Evolutionary conservation across 1,139 yeast genomes (phyloP).

Genomic region (Yamadazyma membranifaciens): DNA sequence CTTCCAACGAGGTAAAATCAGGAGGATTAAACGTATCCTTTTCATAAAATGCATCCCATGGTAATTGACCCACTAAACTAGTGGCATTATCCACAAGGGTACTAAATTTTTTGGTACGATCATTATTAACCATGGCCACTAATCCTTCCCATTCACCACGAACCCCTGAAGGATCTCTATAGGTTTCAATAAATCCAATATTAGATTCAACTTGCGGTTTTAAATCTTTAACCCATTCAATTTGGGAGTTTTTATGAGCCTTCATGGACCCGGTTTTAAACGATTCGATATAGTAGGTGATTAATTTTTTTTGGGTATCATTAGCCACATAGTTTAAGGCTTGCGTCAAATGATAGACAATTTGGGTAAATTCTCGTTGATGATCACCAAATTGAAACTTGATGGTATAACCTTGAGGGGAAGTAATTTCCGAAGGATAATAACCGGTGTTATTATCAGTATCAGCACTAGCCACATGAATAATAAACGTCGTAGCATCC

Average conservation of each 20-base stretch:
- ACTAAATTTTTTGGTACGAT: constrained; percentile 77
- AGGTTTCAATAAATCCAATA: constrained; percentile 88
- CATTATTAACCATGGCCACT: constrained; percentile 89
- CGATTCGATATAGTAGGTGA: constrained; percentile 63
- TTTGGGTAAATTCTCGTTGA: constrained; percentile 55
- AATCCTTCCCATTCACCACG: constrained; percentile 94
- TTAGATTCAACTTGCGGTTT: constrained; percentile 84
- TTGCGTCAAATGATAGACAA: constrained; percentile 52
- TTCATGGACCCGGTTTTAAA: constrained; percentile 82
- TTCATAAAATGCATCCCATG: constrained; percentile 76
- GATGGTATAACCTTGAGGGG: constrained; percentile 30
- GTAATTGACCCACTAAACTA: constrained; percentile 60
- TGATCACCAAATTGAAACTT: constrained; percentile 78
- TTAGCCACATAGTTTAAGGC: constrained; percentile 71
- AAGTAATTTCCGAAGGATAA: constrained; percentile 30
- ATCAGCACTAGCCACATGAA: constrained; percentile 61
- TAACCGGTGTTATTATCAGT: constrained; percentile 41
- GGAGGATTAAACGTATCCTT: constrained; percentile 89
- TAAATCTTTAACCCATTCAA: constrained; percentile 82
- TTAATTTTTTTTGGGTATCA: constrained; percentile 65
- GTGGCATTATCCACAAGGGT: constrained; percentile 67
- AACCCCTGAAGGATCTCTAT: constrained; percentile 88
- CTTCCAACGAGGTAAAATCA: constrained; percentile 87
- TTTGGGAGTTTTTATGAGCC: constrained; percentile 82
- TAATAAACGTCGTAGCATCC: constrained; percentile 43